phyloP scores from a whole-genome alignment of 441 rosid species.

The Monsonia emarginata region DNA sequence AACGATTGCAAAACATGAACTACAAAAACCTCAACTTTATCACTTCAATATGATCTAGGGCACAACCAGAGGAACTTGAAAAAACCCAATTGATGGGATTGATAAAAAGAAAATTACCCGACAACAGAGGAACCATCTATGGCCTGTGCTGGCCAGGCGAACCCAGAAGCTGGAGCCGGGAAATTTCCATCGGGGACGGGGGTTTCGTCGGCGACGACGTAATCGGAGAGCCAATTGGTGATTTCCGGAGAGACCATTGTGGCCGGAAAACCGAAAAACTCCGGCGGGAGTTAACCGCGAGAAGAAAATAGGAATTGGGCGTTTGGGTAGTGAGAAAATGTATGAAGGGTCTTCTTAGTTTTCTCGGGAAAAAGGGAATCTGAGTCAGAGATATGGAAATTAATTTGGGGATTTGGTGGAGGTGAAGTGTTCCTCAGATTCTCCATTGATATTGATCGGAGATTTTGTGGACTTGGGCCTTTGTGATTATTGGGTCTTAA shows the following conservation, averaged over 20 bases:
- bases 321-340: constrained; percentile 7
- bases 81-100: background rate
- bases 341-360: background rate
- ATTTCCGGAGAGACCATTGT: constrained; percentile 66
- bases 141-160: constrained; percentile 60
- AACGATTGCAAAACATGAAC: background rate
- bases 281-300: background rate
- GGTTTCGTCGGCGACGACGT: constrained; percentile 54
- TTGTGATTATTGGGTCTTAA: no score
- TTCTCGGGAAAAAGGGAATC: constrained; percentile 3
- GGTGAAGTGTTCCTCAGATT: background rate
- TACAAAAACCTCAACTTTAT: background rate
- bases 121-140: constrained; percentile 40
- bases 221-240: constrained; percentile 64
- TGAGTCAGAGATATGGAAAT: background rate
- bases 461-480: background rate
- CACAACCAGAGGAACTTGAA: no score
- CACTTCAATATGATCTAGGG: background rate
- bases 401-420: background rate
- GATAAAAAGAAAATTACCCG: constrained; percentile 28
- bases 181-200: constrained; percentile 41
- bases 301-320: background rate
- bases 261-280: constrained; percentile 20
- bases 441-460: constrained; percentile 1
- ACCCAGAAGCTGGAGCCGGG: constrained; percentile 46